phyloP scores from a whole-genome alignment of 2,329 filamentous ascomycete genomes.

The Phialophora expanda region DNA sequence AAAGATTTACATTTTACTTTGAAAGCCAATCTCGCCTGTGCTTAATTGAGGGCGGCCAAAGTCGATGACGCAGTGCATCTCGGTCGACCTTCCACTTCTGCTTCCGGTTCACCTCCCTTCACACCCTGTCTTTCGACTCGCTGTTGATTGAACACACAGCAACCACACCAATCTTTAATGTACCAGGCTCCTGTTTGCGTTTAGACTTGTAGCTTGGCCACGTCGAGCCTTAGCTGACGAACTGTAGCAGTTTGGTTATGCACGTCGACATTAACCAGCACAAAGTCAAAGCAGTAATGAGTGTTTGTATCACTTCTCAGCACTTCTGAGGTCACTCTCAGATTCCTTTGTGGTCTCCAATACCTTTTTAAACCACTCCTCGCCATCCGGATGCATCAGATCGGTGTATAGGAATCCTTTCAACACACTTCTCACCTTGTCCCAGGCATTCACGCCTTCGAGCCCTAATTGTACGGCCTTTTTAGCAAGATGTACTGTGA shows the following conservation, averaged over 20 bases:
- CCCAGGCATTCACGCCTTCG: not conserved
- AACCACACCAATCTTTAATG: not conserved
- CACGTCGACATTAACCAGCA: too few species aligned
- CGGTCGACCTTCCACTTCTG: conserved; percentile 11
- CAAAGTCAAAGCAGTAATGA: not conserved
- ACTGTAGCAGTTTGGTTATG: not conserved
- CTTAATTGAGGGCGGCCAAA: not conserved
- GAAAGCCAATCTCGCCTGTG: not conserved
- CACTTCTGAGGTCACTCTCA: too few species aligned
- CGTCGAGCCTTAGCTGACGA: not conserved
- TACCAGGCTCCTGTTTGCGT: not conserved
- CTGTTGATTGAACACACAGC: not conserved
- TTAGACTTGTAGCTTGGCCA: not conserved
- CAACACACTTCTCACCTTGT: conserved; percentile 2
- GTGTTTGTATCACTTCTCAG: too few species aligned
- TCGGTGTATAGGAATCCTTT: conserved; percentile 2
- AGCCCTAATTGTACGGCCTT: conserved; percentile 2
- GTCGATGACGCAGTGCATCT: not conserved
- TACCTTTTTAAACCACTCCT: conserved; percentile 1
- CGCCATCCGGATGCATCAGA: conserved; percentile 2
- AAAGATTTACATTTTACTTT: not conserved
- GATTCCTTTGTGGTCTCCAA: not conserved
- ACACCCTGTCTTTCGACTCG: not conserved
- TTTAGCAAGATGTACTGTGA: not conserved
- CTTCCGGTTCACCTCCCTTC: not conserved